Evolutionary conservation across 352 stramenopile genomes (phyloP), one percentile per base, ranked within the genome.

Genomic region (Phytopythium delawarense): DNA sequence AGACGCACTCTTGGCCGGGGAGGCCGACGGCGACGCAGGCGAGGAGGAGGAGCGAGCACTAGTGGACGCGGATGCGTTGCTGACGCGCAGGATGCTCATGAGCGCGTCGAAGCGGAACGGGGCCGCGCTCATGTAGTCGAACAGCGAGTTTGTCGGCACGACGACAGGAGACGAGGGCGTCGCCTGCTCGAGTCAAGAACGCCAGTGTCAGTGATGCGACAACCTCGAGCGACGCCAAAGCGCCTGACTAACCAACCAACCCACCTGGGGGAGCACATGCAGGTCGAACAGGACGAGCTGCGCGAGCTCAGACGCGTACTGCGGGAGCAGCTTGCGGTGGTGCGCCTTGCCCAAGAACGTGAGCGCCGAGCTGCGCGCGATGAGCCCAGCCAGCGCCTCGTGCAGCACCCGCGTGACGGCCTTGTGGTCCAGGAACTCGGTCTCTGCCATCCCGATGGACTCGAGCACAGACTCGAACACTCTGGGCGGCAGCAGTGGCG

Each of bases 291-390:
- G 50, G 37, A 88, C 60, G 21, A 72, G 51, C 13, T 62, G 59
- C 30, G 72, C 75, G n/a, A 90, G 62, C 39, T 87, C 71, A 15
- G 67, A 65, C 13, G 82, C 64, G 51, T 88, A 88, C 37, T 74
- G 63, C 2, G 78, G 70, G 28, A 88, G 74, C 28, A 81, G 61
- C 20, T 81, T 66, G 12, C 75, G 72, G 61, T 90, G 81, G 44
- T 79, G 74, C 1, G 75, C 74, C 61, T 88, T 90, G 63, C 81
- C 77, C 73, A 88, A 69, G 60, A 88, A 83, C 32, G 68, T 74
- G 16, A 90, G 72, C 32, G 66, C 42, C 15, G 66, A 66, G 58
- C 77, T 90, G 16, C 69, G 71, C 28, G 78, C 75, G 60, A 90
- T 75, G 18, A 72, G 75, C 51, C 80, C 82, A n/a, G 77, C 75